phyloP scores from a whole-genome alignment of 305 asterid species.

The Fraxinus xanthoxyloides region DNA sequence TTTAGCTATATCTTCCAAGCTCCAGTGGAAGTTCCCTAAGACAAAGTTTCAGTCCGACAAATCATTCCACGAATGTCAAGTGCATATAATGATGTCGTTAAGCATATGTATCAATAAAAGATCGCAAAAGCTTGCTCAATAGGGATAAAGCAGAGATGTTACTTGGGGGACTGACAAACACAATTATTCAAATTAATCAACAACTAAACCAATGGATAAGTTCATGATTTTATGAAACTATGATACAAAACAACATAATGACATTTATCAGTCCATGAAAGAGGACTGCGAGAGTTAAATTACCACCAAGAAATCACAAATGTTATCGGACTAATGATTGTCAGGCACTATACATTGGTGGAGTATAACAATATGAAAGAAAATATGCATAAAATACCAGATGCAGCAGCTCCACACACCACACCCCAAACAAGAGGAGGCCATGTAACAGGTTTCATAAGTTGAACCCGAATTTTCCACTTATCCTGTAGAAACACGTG shows the following conservation, averaged over 20 bases:
- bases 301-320: constrained; percentile 2
- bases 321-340: neutral
- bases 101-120: constrained; percentile 7
- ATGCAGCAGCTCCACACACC: constrained; percentile 99
- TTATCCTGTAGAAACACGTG: constrained; percentile 46
- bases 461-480: constrained; percentile 94
- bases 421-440: constrained; percentile 98
- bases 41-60: neutral
- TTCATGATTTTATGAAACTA: neutral
- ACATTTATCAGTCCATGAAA: neutral
- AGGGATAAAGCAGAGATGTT: neutral
- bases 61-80: neutral
- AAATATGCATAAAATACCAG: constrained; percentile 47
- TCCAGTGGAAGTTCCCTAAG: constrained; percentile 90
- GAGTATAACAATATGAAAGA: constrained; percentile 12
- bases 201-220: neutral
- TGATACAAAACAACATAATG: neutral
- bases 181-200: neutral
- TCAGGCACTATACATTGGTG: neutral
- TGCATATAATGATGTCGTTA: neutral
- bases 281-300: neutral
- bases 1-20: constrained; percentile 79
- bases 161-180: neutral
- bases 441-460: constrained; percentile 96
- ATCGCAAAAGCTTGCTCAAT: neutral